Evolutionary conservation across 2,329 filamentous ascomycete genomes (phyloP).

Genomic region (Fusarium virguliforme): DNA sequence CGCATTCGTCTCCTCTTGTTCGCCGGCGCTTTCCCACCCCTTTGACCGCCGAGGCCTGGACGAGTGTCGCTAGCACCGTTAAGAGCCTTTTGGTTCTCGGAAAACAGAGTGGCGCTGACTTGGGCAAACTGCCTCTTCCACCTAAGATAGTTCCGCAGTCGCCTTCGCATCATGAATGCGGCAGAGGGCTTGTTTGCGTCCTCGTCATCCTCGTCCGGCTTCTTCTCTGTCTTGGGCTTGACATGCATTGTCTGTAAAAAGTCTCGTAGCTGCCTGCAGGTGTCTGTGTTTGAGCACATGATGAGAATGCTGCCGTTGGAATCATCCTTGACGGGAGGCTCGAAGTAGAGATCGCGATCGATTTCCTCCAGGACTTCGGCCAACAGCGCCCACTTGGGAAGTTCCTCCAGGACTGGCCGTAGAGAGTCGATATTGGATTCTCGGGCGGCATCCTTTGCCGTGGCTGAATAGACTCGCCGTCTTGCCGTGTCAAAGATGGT

Average conservation of each 20-base stretch:
- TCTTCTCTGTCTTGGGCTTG: slow-evolving; percentile 66
- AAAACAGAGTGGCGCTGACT: slow-evolving; percentile 84
- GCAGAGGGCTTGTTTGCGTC: slow-evolving; percentile 78
- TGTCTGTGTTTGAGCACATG: slow-evolving; percentile 93
- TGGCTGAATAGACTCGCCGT: slow-evolving; percentile 85
- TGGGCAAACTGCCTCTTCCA: slow-evolving; percentile 94
- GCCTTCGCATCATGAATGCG: slow-evolving; percentile 90
- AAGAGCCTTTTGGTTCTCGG: slow-evolving; percentile 84
- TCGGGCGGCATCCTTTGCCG: slow-evolving; percentile 67
- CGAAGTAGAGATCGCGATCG: slow-evolving; percentile 89
- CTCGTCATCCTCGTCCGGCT: slow-evolving; percentile 62
- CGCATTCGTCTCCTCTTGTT: slow-evolving; percentile 91
- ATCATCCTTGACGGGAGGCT: slow-evolving; percentile 81
- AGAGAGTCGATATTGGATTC: slow-evolving; percentile 73
- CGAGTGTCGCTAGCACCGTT: slow-evolving; percentile 76
- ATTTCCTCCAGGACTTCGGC: slow-evolving; percentile 96
- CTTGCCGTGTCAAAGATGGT: slow-evolving; percentile 94
- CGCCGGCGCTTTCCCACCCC: slow-evolving; percentile 76
- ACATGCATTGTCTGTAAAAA: slow-evolving; percentile 94
- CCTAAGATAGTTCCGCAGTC: slow-evolving; percentile 85
- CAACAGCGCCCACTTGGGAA: slow-evolving; percentile 92
- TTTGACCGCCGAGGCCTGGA: slow-evolving; percentile 62
- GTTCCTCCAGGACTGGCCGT: slow-evolving; percentile 88
- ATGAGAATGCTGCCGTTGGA: slow-evolving; percentile 94
- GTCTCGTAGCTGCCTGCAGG: slow-evolving; percentile 89